Evolutionary conservation across 257 asterid genomes (phyloP).

Genomic region (Gentiana straminea): DNA sequence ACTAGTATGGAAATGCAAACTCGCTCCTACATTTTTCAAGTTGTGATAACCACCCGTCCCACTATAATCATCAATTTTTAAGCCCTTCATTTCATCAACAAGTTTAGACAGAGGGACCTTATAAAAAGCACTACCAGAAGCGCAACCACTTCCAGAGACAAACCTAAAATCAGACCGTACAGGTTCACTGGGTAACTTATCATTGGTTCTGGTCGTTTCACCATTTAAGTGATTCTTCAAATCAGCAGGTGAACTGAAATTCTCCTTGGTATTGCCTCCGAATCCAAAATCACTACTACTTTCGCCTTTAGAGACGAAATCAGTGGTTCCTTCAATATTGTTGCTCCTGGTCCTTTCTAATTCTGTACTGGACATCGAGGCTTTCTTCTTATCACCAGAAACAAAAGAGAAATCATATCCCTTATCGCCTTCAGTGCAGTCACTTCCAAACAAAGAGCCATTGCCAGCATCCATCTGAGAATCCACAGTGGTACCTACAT

Average conservation of each 20-base stretch:
- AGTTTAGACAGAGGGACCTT: constrained; percentile 32
- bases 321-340: constrained; percentile 12
- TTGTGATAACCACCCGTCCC: constrained; percentile 18
- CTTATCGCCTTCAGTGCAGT: constrained; percentile 11
- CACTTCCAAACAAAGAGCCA: constrained; percentile 14
- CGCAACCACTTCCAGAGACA: constrained; percentile 16
- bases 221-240: constrained; percentile 16
- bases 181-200: constrained; percentile 11
- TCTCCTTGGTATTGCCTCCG: constrained; percentile 31
- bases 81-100: constrained; percentile 42
- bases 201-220: constrained; percentile 18
- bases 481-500: constrained; percentile 16
- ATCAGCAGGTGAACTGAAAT: constrained; percentile 15
- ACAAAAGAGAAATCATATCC: constrained; percentile 17
- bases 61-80: constrained; percentile 39
- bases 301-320: constrained; percentile 16
- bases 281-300: constrained; percentile 20
- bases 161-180: constrained; percentile 12
- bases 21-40: constrained; percentile 12
- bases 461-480: constrained; percentile 22
- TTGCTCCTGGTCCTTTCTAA: constrained; percentile 8
- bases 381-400: constrained; percentile 21
- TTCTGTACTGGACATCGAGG: constrained; percentile 8
- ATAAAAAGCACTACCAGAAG: constrained; percentile 23
- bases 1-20: constrained; percentile 13